Base-by-base conservation (phyloP, 176 grass and related monocot species). In the Avena insularis region DNA sequence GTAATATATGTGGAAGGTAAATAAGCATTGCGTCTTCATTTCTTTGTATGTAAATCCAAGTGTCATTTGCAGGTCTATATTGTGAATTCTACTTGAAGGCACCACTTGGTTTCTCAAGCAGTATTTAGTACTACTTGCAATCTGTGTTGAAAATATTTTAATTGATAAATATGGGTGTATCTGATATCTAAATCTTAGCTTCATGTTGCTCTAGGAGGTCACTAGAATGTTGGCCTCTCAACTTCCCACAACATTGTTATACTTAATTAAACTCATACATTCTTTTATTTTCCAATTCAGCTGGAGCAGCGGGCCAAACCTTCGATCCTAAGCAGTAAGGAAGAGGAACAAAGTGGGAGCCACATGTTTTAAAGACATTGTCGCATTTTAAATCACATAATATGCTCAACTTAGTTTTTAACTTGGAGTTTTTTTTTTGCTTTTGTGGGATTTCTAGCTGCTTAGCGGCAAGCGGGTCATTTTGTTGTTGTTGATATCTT, bases 221-320 rank as follows among this genome's bases (percentile, higher is more conserved):
- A 55, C 31, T 55, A 33, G 17, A 40, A 15, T 40, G 14, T 50
- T 43, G 12, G 19, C 17, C 0, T 59, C 6, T 59, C 17, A n/a
- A 59, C 33, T 58, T 72, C 67, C 25, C 60, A 5, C 12, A 67
- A 12, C 8, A 40, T 12, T 50, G 11, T 1, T 85, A 54, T 60
- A 66, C 20, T n/a, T 45, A 6, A 75, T 65, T 3, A 13, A 54
- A 76, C 54, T 84, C 15, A 70, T 3, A 9, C 65, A 21, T 45
- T 55, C 25, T 85, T 83, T 21, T 79, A 15, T 75, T 85, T 49
- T 71, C 20, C 40, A 50, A 82, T 90, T 88, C 83, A 96, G 90
- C 76, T 96, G 60, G 85, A 92, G 83, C 75, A 83, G 50, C 61
- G 79, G 60, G 67, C 87, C 46, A 80, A 12, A 77, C 50, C 71